Conservation (phyloP, 495 filamentous ascomycete genomes). For the Neurospora terricola region DNA sequence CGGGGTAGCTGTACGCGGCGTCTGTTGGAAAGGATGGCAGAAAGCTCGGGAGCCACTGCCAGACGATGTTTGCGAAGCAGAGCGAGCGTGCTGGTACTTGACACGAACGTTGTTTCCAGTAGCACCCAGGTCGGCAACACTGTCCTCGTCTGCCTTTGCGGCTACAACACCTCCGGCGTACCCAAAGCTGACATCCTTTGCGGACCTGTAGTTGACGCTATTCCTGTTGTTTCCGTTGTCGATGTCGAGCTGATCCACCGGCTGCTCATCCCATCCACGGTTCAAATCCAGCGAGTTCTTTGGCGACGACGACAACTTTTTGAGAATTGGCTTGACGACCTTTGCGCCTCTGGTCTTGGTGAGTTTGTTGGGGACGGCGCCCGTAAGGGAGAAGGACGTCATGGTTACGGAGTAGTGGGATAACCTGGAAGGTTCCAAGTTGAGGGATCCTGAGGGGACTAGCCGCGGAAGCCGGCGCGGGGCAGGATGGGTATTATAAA, state of each 20-base stretch:
- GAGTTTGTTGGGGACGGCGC: conserved; percentile 26
- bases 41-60: conserved; percentile 34
- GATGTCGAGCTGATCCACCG: conserved; percentile 22
- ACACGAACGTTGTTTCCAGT: conserved; percentile 7
- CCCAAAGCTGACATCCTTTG: conserved; percentile 23
- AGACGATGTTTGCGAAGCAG: conserved; percentile 41
- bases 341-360: conserved; percentile 28
- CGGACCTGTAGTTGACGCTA: conserved; percentile 8
- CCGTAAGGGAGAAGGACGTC: conserved; percentile 26
- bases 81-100: conserved; percentile 38
- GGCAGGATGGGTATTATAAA: conserved; percentile 1
- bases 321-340: conserved; percentile 45
- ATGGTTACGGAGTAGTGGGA: conserved; percentile 15
- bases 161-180: conserved; percentile 2
- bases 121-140: not conserved
- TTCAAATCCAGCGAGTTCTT: conserved; percentile 47
- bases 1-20: conserved; percentile 45
- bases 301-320: conserved; percentile 41
- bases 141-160: not conserved
- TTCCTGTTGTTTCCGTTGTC: conserved; percentile 7
- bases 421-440: not conserved
- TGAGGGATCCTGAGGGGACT: not conserved
- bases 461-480: not conserved
- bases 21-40: conserved; percentile 49
- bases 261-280: conserved; percentile 39